A percentile compares a stretch with the other conserved stretches of the same genome.
Conservation (phyloP, 2,329 filamentous ascomycete species). For the Xylogone sp. region DNA sequence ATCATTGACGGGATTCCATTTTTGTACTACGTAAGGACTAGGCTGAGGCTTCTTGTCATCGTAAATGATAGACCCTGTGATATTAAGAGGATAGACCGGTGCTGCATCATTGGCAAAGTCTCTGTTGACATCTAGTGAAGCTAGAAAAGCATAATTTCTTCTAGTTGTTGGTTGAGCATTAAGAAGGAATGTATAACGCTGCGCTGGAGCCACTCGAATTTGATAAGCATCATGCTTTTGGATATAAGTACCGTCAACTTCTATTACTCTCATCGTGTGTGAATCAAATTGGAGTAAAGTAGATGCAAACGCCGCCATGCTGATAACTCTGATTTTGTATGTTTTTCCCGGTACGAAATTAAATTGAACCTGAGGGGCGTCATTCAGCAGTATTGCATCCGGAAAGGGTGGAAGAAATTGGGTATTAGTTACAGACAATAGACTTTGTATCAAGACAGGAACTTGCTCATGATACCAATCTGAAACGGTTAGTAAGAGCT, state of each 20-base stretch:
- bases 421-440: slow-evolving; percentile 8
- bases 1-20: slow-evolving; percentile 70
- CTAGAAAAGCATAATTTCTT: slow-evolving; percentile 16
- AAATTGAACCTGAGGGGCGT: slow-evolving; percentile 13
- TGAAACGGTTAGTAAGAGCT: slow-evolving; percentile 50
- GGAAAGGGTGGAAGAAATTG: slow-evolving; percentile 3
- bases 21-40: slow-evolving; percentile 51
- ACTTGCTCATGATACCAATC: slow-evolving; percentile 47
- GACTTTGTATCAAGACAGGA: slow-evolving; percentile 10
- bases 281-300: slow-evolving; percentile 11
- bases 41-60: slow-evolving; percentile 43
- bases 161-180: slow-evolving; percentile 37
- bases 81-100: slow-evolving; percentile 36
- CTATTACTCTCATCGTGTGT: slow-evolving; percentile 37
- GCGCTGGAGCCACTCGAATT: slow-evolving; percentile 40
- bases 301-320: slow-evolving; percentile 13
- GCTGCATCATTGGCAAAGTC: slow-evolving; percentile 39
- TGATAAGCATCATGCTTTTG: slow-evolving; percentile 31
- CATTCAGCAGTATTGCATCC: slow-evolving; percentile 3
- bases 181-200: slow-evolving; percentile 42
- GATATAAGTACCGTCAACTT: slow-evolving; percentile 42
- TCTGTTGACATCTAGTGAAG: slow-evolving; percentile 38
- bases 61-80: slow-evolving; percentile 61
- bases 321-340: slow-evolving; percentile 17
- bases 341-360: slow-evolving; percentile 11